Evolutionary conservation across 2,329 filamentous ascomycete genomes (phyloP).

Genomic region (Mollisia scopiformis): DNA sequence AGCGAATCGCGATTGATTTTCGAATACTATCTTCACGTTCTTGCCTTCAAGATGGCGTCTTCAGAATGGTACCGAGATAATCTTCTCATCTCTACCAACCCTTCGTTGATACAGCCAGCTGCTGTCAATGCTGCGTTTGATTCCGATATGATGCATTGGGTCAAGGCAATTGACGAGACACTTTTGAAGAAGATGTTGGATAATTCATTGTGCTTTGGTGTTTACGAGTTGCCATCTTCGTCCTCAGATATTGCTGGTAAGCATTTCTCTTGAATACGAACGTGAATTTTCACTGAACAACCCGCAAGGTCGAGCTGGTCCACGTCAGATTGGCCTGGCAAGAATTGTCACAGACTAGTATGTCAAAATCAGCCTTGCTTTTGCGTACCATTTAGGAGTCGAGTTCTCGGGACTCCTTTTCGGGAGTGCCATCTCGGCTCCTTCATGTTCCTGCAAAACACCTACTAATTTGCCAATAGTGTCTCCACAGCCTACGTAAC

Average conservation of each 20-base stretch:
- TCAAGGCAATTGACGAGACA: constrained; percentile 51
- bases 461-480: too few species aligned
- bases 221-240: constrained; percentile 49
- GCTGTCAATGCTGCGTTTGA: constrained; percentile 58
- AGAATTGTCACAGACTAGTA: constrained; percentile 75
- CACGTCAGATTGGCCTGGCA: constrained; percentile 57
- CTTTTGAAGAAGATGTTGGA: constrained; percentile 55
- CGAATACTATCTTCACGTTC: neutral
- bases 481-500: constrained; percentile 70
- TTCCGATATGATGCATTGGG: constrained; percentile 65
- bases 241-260: constrained; percentile 39
- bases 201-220: constrained; percentile 61
- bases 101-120: constrained; percentile 53
- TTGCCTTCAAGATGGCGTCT: constrained; percentile 21
- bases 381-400: too few species aligned
- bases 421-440: too few species aligned
- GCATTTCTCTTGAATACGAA: neutral
- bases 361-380: too few species aligned
- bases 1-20: neutral
- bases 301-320: constrained; percentile 22
- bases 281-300: constrained; percentile 5
- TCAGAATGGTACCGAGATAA: constrained; percentile 52
- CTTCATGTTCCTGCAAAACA: too few species aligned
- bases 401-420: too few species aligned
- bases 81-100: constrained; percentile 65